Conservation (phyloP, 805 yeast species). For the Debaryomyces castellii region DNA sequence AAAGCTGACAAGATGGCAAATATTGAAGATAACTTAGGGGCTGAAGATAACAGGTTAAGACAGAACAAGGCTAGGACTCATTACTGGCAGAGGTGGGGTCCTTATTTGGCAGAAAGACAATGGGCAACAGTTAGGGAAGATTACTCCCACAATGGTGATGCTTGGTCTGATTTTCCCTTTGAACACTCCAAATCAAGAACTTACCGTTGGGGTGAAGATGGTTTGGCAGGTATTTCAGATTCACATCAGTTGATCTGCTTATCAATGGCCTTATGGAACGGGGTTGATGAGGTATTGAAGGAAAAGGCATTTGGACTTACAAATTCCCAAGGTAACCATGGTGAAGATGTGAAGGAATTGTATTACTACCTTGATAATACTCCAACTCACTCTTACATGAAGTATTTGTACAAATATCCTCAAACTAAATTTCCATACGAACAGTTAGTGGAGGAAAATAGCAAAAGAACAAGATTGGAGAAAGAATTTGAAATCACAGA, state of each 20-base stretch:
- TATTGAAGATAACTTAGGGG: constrained; percentile 19
- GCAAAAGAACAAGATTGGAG: constrained; percentile 62
- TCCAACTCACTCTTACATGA: constrained; percentile 91
- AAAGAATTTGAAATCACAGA: constrained; percentile 82
- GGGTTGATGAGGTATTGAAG: constrained; percentile 77
- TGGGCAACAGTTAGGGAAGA: constrained; percentile 91
- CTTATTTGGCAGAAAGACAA: constrained; percentile 82
- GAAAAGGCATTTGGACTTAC: constrained; percentile 87
- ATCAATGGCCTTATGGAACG: constrained; percentile 90
- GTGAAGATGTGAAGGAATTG: constrained; percentile 89
- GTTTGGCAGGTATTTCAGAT: constrained; percentile 86
- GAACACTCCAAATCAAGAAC: constrained; percentile 79
- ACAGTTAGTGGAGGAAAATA: constrained; percentile 66
- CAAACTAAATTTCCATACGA: constrained; percentile 81
- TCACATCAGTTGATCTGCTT: constrained; percentile 74
- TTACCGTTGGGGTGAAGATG: constrained; percentile 96
- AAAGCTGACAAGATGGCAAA: too few species aligned
- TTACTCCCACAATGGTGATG: constrained; percentile 81
- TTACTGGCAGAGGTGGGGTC: constrained; percentile 91
- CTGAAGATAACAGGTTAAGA: constrained; percentile 38
- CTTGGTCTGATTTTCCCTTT: constrained; percentile 87
- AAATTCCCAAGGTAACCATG: constrained; percentile 93
- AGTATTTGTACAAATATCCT: constrained; percentile 90
- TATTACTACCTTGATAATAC: constrained; percentile 87
- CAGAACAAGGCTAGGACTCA: constrained; percentile 33